phyloP scores from a whole-genome alignment of 345 rosid genomes.

The Firmiana major region DNA sequence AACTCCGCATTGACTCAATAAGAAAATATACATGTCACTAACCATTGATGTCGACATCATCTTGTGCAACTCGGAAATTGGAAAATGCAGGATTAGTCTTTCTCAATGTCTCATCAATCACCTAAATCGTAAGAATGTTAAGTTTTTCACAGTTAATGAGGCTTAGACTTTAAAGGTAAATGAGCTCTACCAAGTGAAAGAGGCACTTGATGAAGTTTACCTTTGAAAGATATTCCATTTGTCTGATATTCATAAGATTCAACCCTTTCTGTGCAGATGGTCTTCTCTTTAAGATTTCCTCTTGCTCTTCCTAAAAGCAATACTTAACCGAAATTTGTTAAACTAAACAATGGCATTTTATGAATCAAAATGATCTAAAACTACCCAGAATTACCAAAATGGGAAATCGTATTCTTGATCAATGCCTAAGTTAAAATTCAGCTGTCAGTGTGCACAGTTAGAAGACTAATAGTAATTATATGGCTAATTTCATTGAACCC shows the following conservation, averaged over 20 bases:
- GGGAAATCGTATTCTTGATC: not conserved
- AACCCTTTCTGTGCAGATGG: constrained; percentile 19
- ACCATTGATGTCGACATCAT: constrained; percentile 21
- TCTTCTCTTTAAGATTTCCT: constrained; percentile 21
- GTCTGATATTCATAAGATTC: constrained; percentile 20
- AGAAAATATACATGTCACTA: not conserved
- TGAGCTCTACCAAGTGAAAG: constrained; percentile 2
- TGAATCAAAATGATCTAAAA: too few species aligned
- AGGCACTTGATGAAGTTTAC: not conserved
- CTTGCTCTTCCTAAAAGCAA: constrained; percentile 28
- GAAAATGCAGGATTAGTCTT: not conserved
- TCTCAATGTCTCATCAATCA: constrained; percentile 31
- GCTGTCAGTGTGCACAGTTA: too few species aligned
- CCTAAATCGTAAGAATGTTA: not conserved
- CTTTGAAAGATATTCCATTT: constrained; percentile 21
- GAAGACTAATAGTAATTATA: too few species aligned
- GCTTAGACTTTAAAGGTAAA: too few species aligned
- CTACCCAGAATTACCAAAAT: too few species aligned
- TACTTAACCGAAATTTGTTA: not conserved
- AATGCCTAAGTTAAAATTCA: too few species aligned
- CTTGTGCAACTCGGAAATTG: constrained; percentile 23
- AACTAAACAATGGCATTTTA: not conserved
- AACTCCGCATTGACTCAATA: too few species aligned
- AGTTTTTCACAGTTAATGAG: too few species aligned
- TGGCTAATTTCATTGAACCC: too few species aligned